Evolutionary conservation across 2,329 filamentous ascomycete species (phyloP), one percentile per base, ranked within the genome.

Genomic region (Aspergillus sp.): DNA sequence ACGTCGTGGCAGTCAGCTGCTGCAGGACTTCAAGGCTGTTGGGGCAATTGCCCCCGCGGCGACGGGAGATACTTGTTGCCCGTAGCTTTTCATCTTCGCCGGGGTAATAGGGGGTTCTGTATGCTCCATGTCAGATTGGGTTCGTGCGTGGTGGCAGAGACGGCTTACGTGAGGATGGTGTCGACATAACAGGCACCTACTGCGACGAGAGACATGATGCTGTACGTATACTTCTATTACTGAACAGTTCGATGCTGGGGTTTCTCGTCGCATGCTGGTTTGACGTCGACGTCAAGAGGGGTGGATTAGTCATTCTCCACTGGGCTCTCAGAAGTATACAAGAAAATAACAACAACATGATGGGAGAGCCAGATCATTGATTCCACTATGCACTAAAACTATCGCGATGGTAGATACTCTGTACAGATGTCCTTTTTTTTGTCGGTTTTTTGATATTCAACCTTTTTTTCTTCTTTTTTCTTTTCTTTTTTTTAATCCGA

Each of bases 21-120:
- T 80, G 74, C 28, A 89, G 69, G 6, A 89, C 84, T 60, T 88
- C 77, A 32, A 88, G 75, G 3, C 79, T 78, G 61, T 89, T 89
- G 27, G 81, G 77, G 52, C 82, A 81, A 63, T 89, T 90, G 30
- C 85, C 85, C 44, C 86, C 85, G 28, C 84, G 77, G 29, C 85
- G 78, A 39, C 75, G 74, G 33, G 71, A 67, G 46, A 85, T 62
- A 27, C 60, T 72, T 2, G 77, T 77, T 12, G 85, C 84, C 30
- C 85, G 81, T 36, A 86, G 72, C 65, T 89, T 89, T 42, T 80
- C 76, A 69, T 90, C 85, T 67, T 89, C 85, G 5, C 66, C 65
- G 1, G 85, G 85, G 60, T 80, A 88, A 58, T 79, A 69, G 3
- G 82, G 52, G 19, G 56, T 59, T 51, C 58, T 65, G 51, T 27